These are phyloP conservation scores for Rhynchospora tenuis DNA, from an alignment of 176 grass and related monocot species.

Conservation along the genomic window DNA sequence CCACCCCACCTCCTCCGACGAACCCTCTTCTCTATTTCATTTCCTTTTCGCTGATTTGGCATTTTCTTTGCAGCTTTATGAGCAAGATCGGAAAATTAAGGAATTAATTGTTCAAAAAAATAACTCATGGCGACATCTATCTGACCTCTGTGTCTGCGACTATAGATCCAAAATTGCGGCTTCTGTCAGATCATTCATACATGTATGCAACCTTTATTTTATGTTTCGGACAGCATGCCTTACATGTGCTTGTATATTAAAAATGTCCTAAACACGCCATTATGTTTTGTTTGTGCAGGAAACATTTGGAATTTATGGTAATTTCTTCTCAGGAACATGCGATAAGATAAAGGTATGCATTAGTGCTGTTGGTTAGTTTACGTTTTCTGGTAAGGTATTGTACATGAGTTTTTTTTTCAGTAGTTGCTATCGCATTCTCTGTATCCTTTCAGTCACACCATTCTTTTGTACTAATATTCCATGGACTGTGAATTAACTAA, in stretches of 20 bases:
- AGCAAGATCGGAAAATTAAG: background rate
- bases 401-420: background rate
- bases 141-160: background rate
- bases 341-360: background rate
- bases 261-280: background rate
- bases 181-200: background rate
- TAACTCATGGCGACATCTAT: background rate
- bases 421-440: background rate
- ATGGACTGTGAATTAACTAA: background rate
- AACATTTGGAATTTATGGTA: background rate
- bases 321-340: background rate
- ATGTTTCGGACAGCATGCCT: background rate
- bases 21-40: background rate
- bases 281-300: background rate
- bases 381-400: background rate
- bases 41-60: background rate
- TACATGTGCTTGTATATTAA: background rate
- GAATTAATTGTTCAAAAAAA: background rate
- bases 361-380: background rate
- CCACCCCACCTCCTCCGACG: background rate
- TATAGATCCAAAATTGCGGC: background rate
- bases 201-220: background rate
- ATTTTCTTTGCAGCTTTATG: background rate
- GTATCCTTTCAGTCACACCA: background rate
- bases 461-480: background rate